Conservation (phyloP, 1,284 basidiomycete species). For the Neolentinus lepideus region DNA sequence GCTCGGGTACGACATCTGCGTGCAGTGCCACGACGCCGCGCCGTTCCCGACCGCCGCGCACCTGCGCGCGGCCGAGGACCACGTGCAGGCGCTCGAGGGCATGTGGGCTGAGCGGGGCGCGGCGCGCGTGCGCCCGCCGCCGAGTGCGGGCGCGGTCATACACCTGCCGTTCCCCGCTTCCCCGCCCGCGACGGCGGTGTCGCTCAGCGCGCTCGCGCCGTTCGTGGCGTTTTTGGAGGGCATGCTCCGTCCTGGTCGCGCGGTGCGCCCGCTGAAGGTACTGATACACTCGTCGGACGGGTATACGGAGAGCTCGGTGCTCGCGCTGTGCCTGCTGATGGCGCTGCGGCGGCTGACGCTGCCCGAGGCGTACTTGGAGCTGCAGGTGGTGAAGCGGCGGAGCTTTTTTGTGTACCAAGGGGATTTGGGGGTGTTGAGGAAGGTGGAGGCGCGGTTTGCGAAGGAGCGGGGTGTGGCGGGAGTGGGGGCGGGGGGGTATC, state of each 20-base stretch:
- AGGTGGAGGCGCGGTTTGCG: conserved; percentile 60
- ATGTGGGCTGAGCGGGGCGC: conserved; percentile 39
- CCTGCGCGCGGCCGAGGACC: conserved; percentile 65
- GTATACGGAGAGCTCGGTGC: conserved; percentile 87
- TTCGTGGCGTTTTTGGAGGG: conserved; percentile 59
- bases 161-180: conserved; percentile 67
- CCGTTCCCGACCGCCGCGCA: conserved; percentile 57
- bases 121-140: conserved; percentile 41
- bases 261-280: conserved; percentile 57
- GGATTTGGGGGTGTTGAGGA: conserved; percentile 73
- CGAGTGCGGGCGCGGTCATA: conserved; percentile 63
- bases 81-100: conserved; percentile 53
- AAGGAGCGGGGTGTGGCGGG: conserved; percentile 21
- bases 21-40: conserved; percentile 79
- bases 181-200: conserved; percentile 40
- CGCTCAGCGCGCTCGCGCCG: conserved; percentile 44
- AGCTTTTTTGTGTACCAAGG: conserved; percentile 90
- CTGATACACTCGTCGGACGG: conserved; percentile 75
- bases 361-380: conserved; percentile 85
- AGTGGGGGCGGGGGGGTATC: conserved; percentile 1
- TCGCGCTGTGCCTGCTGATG: conserved; percentile 89
- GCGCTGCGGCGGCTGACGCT: conserved; percentile 60
- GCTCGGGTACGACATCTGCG: conserved; percentile 73
- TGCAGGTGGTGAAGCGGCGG: conserved; percentile 64
- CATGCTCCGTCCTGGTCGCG: conserved; percentile 33